Percentiles rank a stretch among this genome's conserved stretches.
phyloP scores from a whole-genome alignment of 2,329 filamentous ascomycete genomes.

The Colletotrichum tamarilloi region DNA sequence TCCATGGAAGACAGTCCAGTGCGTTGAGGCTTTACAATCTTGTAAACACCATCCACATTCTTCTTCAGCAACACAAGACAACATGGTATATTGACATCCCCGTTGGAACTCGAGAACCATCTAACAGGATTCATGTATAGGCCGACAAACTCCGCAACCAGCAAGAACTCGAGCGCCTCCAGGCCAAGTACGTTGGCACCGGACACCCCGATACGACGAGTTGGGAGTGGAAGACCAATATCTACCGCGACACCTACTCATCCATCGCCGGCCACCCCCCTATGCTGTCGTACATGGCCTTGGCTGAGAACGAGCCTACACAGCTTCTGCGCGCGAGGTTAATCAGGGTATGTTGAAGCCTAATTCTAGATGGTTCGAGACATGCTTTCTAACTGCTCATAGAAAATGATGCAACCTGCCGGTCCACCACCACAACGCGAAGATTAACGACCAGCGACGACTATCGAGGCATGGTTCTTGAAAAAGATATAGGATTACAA shows the following conservation, averaged over 20 bases:
- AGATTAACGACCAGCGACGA: conserved; percentile 41
- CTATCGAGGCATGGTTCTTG: not conserved
- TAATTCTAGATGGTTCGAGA: not conserved
- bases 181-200: conserved; percentile 95
- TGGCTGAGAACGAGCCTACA: conserved; percentile 87
- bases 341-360: conserved; percentile 70
- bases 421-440: conserved; percentile 69
- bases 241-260: conserved; percentile 91
- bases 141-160: conserved; percentile 98
- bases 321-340: conserved; percentile 83
- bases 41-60: not conserved
- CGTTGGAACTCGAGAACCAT: too few species aligned
- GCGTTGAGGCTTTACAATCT: not conserved
- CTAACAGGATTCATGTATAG: conserved; percentile 51
- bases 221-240: conserved; percentile 97
- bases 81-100: conserved; percentile 10
- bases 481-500: not conserved
- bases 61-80: not conserved
- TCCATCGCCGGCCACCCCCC: conserved; percentile 91
- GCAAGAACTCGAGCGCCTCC: conserved; percentile 96
- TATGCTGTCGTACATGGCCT: conserved; percentile 86
- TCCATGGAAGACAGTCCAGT: not conserved
- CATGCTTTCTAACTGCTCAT: not conserved
- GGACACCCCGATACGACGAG: conserved; percentile 97
- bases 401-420: conserved; percentile 76